Base-by-base conservation (phyloP, 257 asterid species). In the Marsdenia floribunda region DNA sequence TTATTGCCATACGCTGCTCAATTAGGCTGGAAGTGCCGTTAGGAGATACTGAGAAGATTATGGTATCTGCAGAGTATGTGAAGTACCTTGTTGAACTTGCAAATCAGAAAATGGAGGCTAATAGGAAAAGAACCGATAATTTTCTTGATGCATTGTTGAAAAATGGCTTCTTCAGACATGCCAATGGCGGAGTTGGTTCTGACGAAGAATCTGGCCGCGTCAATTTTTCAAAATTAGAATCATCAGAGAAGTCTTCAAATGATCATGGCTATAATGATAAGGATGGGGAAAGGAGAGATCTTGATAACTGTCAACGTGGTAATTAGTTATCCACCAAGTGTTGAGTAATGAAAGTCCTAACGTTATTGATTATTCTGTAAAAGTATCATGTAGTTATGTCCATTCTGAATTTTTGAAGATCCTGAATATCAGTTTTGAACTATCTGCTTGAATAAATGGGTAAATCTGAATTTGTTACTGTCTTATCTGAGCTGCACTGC, bases 21-120 rank as follows among this genome's bases (percentile, higher is more conserved):
- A 95, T 95, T 42, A 78, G 98, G 40, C 29, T 95, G 88, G 99
- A 95, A 81, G 98, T 89, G 50, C 99, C 97, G 3, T 80, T 92
- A 74, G 98, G 99, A 18, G 86, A 80, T 72, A 75, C 79, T 2
- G 78, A 77, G 54, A 89, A 77, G 81, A 67, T 92, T 50, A 85
- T 92, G 92, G 98, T 92, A 70, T 76, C 90, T 2, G 74, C 82
- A 1, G 96, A 92, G 85, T 90, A 86, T 82, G 86, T 95, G 4
- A 82, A 84, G 85, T 92, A 85, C 77, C 88, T 95, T 40, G 88
- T 89, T 75, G 80, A 75, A 79, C 82, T 90, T 60, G 98, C 98
- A 42, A 95, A 95, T 83, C 96, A 84, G 77, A 95, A 92, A 78
- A 92, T 95, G 99, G 90, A 72, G 76, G 82, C 85, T 67, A 92